phyloP scores from a whole-genome alignment of 2,329 filamentous ascomycete genomes.

The Xylaria hypoxylon region DNA sequence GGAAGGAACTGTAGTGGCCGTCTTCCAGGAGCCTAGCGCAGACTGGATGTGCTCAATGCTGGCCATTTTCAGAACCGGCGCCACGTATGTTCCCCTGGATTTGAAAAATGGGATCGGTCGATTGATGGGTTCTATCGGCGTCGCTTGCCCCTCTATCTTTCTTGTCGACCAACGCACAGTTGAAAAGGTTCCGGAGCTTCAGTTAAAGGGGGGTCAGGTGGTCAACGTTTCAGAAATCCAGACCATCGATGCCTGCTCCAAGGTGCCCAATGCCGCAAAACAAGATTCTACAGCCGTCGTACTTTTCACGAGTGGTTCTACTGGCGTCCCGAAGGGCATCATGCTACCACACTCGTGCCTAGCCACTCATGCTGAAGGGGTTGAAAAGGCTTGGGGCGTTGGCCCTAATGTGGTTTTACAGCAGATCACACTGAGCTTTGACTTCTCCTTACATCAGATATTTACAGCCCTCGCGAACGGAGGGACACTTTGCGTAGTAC shows the following conservation, averaged over 20 bases:
- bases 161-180: constrained; percentile 46
- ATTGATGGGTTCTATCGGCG: constrained; percentile 6
- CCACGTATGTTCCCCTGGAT: constrained; percentile 58
- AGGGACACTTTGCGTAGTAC: constrained; percentile 49
- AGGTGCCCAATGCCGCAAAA: constrained; percentile 26
- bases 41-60: constrained; percentile 56
- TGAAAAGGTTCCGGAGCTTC: constrained; percentile 18
- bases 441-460: constrained; percentile 51
- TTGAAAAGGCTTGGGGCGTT: constrained; percentile 11
- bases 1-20: constrained; percentile 48
- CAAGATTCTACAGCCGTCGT: constrained; percentile 40
- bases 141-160: constrained; percentile 39
- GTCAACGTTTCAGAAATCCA: constrained; percentile 13
- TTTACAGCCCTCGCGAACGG: constrained; percentile 49
- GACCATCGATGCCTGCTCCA: constrained; percentile 9
- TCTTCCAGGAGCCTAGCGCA: constrained; percentile 54
- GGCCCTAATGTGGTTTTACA: constrained; percentile 50
- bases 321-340: constrained; percentile 16
- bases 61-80: constrained; percentile 55
- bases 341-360: constrained; percentile 8
- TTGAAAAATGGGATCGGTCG: constrained; percentile 45
- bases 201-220: not conserved
- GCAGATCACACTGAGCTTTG: constrained; percentile 52
- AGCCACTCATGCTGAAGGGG: constrained; percentile 21
- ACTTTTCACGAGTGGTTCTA: constrained; percentile 43